Evolutionary conservation across 2,329 filamentous ascomycete species (phyloP), one percentile per base, ranked within the genome.

Genomic region (Pezicula rhizophila): DNA sequence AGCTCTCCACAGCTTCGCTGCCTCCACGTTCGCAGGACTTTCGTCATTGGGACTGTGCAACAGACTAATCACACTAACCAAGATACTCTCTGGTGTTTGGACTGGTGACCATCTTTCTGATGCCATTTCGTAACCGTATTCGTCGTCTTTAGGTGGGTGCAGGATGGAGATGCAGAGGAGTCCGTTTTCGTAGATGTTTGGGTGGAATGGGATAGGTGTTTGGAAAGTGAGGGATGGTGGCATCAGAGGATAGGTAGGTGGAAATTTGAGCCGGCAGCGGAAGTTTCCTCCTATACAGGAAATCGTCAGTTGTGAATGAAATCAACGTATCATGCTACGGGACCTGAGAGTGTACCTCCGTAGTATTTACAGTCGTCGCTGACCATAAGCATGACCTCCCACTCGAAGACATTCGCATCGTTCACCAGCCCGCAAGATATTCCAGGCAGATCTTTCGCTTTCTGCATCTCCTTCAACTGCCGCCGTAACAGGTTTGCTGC

Each of bases 361-460:
- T 96, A 96, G 68, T 88, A 87, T 70, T 91, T 92, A 70, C 87
- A 91, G 15, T 95, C 90, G 60, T 96, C 91, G 54, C 82, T 89
- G 57, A 97, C 92, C 92, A 99, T 97, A 52, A 99, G 81, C 87
- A 96, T 96, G 17, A 97, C 90, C 69, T 97, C 91, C 93, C 93
- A 99, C 73, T 95, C 87, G 58, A 96, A 96, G 8, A 97, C 83
- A 66, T 95, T 95, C 40, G 40, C 31, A 67, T 87, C 87, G 61
- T 85, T 83, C 46, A 91, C 83, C 39, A 99, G 74, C 0, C 93
- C 93, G 61, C 89, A 95, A 53, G 90, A 96, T 64, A 97, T 96
- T 46, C 92, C 93, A 0, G 89, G 89, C 42, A 97, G 86, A 68
- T 96, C 90, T 65, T 90, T 92, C 66, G 89, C 85, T 20, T 79